Conservation (phyloP, 1,139 yeast species). For the Protomyces gravidus region DNA sequence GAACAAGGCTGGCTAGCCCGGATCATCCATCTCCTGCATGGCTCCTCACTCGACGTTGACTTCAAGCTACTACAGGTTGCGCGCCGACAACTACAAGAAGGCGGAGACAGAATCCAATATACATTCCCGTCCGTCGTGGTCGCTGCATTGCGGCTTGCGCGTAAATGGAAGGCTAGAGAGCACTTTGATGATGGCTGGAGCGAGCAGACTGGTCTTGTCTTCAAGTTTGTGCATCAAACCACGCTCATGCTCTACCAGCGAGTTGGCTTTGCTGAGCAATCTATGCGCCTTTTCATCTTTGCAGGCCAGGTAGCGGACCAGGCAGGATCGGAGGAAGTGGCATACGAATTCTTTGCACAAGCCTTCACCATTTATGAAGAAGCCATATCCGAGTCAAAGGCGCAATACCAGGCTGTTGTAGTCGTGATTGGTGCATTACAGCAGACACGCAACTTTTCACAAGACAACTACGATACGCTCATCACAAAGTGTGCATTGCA, state of each 20-base stretch:
- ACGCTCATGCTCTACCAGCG: conserved; percentile 60
- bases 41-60: conserved; percentile 50
- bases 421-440: conserved; percentile 61
- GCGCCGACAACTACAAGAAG: conserved; percentile 52
- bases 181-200: conserved; percentile 36
- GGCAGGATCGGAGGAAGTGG: conserved; percentile 55
- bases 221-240: conserved; percentile 69
- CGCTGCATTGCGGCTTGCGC: conserved; percentile 55
- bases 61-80: conserved; percentile 55
- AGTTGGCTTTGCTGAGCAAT: conserved; percentile 49
- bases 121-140: conserved; percentile 74
- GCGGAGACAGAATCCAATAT: conserved; percentile 53
- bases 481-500: conserved; percentile 81
- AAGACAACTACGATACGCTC: conserved; percentile 69
- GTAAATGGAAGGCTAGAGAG: conserved; percentile 44
- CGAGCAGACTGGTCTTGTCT: conserved; percentile 49
- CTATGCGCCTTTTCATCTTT: conserved; percentile 47
- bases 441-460: conserved; percentile 53
- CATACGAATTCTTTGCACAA: conserved; percentile 88
- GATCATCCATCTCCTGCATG: conserved; percentile 58
- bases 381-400: conserved; percentile 58
- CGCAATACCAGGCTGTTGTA: conserved; percentile 54
- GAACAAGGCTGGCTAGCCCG: conserved; percentile 68
- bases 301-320: conserved; percentile 70
- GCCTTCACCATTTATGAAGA: conserved; percentile 88